These are phyloP conservation scores for Tetratostichococcus sp. DNA, from an alignment of 139 green algal genomes.

Conservation along the genomic window DNA sequence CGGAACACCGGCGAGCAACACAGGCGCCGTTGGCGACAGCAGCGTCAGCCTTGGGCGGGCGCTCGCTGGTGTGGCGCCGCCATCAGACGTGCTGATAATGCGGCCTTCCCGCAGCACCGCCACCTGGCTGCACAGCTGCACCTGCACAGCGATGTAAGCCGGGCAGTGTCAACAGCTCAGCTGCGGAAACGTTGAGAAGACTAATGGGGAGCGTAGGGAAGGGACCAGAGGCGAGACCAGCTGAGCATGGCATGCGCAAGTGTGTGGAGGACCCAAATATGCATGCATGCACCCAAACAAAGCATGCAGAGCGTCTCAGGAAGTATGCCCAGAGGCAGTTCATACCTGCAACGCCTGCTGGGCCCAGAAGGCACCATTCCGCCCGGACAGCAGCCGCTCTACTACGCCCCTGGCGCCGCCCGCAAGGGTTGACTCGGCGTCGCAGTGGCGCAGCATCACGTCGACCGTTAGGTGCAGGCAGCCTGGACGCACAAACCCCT, in stretches of 20 bases:
- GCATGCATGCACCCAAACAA: no score
- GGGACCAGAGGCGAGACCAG: no score
- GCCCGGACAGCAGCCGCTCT: background rate
- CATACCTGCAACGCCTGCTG: background rate
- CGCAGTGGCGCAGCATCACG: background rate
- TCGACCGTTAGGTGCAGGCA: conserved; percentile 21
- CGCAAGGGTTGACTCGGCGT: background rate
- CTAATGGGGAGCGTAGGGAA: no score
- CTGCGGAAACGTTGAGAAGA: no score
- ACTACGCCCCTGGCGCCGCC: background rate
- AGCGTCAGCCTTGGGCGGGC: background rate
- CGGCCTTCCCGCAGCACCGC: background rate
- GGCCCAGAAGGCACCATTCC: background rate
- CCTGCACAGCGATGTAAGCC: no score
- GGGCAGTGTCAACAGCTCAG: no score
- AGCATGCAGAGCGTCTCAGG: no score
- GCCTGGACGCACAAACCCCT: conserved; percentile 20
- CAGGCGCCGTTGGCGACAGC: background rate
- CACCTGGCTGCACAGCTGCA: background rate
- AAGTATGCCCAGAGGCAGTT: no score
- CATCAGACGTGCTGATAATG: background rate
- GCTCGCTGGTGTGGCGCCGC: no score
- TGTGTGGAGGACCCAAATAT: no score
- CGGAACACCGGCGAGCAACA: background rate
- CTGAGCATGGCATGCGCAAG: no score